Base-by-base conservation (phyloP, 108 stramenopile genomes). In the Cyclotella choctawhatcheeana region DNA sequence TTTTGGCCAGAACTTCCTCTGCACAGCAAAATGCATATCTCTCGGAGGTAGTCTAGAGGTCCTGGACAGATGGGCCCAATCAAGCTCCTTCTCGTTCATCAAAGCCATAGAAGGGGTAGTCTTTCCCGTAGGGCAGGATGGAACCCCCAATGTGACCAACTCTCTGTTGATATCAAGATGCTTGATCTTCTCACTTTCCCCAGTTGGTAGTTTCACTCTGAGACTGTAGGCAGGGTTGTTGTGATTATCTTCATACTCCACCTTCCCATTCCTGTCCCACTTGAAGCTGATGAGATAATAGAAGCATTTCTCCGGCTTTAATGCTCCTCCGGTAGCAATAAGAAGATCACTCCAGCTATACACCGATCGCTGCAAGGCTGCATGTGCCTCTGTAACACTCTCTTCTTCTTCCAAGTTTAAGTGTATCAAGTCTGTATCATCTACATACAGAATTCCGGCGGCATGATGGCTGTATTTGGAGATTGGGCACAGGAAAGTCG, bases 401-500 rank as follows among this genome's bases (percentile, higher is more conserved):
- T 51, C 67, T 5, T 37, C 17, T n/a, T 48, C 47, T n/a, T n/a
- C 17, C 34, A 67, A 21, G 18, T 53, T 34, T 5, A 55, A 13
- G 32, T 67, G 67, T 18, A 67, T 0, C 20, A 67, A 24, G 20
- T 67, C 67, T 22, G 52, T 35, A 18, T 54, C 53, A 22, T 67
- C 33, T 0, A 67, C 67, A n/a, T 25, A 33, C 12, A 58, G 21
- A 40, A 26, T 44, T 13, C 33, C 55, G 16, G 20, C n/a, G 55
- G 4, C 5, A 0, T 44, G 2, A 26, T 37, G 20, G 18, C 34
- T 20, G 1, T 34, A 0, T 8, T 69, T 51, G 4, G 53, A 26
- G 7, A 69, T 67, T 2, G 67, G 67, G 17, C 52, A 53, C 0
- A n/a, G 5, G 54, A 56, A 56, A 5, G 31, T 18, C 1, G 34